phyloP scores from a whole-genome alignment of 495 filamentous ascomycete genomes.

The Rhizodiscina lignyota region DNA sequence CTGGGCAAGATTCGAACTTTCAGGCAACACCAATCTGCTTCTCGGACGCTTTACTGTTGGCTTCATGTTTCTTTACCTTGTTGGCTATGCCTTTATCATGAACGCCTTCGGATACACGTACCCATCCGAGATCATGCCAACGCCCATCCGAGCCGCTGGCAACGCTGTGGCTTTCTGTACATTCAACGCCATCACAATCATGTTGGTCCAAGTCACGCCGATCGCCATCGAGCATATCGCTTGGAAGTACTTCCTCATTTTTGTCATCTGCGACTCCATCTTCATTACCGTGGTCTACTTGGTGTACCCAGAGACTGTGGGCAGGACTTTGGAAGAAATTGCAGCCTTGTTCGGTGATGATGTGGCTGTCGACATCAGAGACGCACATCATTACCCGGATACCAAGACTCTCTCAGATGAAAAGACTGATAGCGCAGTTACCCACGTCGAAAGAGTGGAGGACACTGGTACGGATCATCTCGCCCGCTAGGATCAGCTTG shows the following conservation, averaged over 20 bases:
- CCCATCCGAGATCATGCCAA: neutral
- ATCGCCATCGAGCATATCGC: neutral
- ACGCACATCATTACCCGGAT: no score
- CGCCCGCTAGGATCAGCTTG: no score
- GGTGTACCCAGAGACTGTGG: neutral
- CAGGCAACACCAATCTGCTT: neutral
- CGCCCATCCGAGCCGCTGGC: neutral
- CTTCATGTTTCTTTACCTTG: neutral
- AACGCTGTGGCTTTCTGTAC: neutral
- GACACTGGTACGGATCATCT: no score
- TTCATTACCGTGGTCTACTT: neutral
- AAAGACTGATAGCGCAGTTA: no score
- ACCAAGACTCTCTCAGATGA: no score
- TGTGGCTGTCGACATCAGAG: no score
- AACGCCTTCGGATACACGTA: neutral
- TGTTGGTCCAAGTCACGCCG: neutral
- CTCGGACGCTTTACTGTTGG: neutral
- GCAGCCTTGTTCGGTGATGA: neutral
- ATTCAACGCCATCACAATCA: neutral
- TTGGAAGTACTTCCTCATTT: neutral
- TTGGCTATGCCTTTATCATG: neutral
- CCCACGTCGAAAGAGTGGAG: no score
- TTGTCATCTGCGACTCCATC: neutral
- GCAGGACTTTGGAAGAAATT: neutral
- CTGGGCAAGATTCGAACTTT: neutral